Base-by-base conservation (phyloP, 129 eudicot species). In the Solidago caesia region DNA sequence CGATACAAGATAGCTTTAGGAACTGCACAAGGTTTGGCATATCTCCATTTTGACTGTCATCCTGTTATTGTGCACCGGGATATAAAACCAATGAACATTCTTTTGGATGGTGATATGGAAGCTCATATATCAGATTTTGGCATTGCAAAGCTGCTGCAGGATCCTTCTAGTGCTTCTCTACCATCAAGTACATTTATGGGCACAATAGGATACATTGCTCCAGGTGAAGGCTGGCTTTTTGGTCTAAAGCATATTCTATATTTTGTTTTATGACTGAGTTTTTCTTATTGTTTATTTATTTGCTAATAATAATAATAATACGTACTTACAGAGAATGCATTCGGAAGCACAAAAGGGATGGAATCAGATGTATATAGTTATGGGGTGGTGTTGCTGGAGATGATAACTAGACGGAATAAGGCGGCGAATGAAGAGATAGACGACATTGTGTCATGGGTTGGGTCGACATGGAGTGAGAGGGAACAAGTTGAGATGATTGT, bases 71-170 rank as follows among this genome's bases (percentile, higher is more conserved):
- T 92, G 67, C 98, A 89, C 73, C 82, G 96, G 8, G 98, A 93
- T 60, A 88, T 93, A 43, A 93, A 92, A 66, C 92, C 98, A 7
- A 90, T 72, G 89, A 92, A 92, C 66, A 92, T 92, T 46, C 82
- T 92, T 44, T 76, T 92, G 83, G 98, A 92, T 81, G 71, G 79
- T 51, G 95, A 92, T 4, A 70, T 92, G 88, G 96, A 86, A 76
- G 89, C 96, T 70, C 96, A 88, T 75, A 85, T 92, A 71, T 92
- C 96, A 8, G 96, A 92, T 65, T 92, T 89, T 44, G 98, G 98
- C 70, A 92, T 92, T 21, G 96, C 96, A 44, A 92, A 88, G 80
- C 88, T 92, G 71, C 84, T 92, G 41, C 39, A 33, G 3, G 96
- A 89, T 62, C 84, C 81, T 51, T 80, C 98, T 68, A 77, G 81